Conservation (phyloP, 345 rosid genomes). For the Bruguiera gymnorhiza region DNA sequence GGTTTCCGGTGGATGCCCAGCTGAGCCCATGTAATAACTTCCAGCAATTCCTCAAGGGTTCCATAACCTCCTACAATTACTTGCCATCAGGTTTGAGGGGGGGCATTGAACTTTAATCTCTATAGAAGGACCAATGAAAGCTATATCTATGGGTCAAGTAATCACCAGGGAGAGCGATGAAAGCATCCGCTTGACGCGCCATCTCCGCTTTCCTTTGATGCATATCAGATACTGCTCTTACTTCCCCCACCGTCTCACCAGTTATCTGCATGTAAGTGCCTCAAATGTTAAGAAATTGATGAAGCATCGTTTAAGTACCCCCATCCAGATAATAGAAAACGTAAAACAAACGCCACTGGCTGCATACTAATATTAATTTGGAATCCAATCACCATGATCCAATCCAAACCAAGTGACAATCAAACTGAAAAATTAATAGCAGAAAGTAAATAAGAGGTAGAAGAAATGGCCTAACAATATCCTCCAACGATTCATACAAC, state of each 20-base stretch:
- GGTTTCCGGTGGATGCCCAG: slow-evolving; percentile 94
- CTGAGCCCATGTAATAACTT: slow-evolving; percentile 98
- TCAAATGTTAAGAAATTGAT: not conserved
- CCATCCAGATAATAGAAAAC: too few species aligned
- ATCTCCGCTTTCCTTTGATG: slow-evolving; percentile 95
- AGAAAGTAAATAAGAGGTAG: not conserved
- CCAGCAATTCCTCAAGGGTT: slow-evolving; percentile 88
- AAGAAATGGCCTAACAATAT: not conserved
- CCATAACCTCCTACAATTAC: slow-evolving; percentile 78
- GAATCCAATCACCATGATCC: not conserved
- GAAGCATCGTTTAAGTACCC: too few species aligned
- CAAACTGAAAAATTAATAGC: not conserved
- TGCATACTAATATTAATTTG: not conserved
- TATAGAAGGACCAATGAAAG: not conserved
- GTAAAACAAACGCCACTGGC: not conserved
- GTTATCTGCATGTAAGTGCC: slow-evolving; percentile 47
- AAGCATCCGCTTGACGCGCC: slow-evolving; percentile 95
- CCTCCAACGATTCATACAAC: not conserved
- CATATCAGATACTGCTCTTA: slow-evolving; percentile 86
- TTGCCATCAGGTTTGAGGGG: not conserved
- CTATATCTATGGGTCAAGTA: not conserved
- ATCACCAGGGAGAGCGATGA: slow-evolving; percentile 90
- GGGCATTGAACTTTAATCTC: not conserved
- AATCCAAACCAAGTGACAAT: not conserved
- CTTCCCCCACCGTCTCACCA: slow-evolving; percentile 83